Base-by-base conservation (phyloP, 2,329 filamentous ascomycete genomes). In the Neonectria faginata region DNA sequence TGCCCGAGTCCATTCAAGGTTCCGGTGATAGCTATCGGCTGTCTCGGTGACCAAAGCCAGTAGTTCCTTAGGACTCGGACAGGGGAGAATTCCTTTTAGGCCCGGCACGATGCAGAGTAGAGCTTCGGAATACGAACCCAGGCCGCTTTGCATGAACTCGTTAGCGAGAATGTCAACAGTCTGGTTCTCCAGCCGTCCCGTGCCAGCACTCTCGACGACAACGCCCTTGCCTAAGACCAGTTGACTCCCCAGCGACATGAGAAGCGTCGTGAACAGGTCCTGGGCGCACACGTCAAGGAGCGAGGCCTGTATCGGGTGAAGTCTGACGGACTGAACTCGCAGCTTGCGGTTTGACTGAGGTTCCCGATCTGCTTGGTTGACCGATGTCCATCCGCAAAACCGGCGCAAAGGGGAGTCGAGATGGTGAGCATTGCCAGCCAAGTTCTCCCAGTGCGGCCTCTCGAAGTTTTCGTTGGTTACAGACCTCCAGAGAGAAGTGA, bases 201-300 rank as follows among this genome's bases (percentile, higher is more conserved):
- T 53, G 14, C 65, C 59, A 18, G 54, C 48, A 44, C 25, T 53
- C 44, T 66, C 60, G 6, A 47, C 16, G 10, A 65, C n/a, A 5
- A 45, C 57, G 1, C 62, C 56, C 16, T 44, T 36, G 9, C 29
- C 52, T 5, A 66, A 31, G 2, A 39, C 33, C 14, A 57, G 42
- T 4, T 29, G 47, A 7, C 20, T 41, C 9, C 27, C 11, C 8
- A 57, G 18, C 25, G 45, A 65, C 27, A 41, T 53, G 18, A 67
- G 20, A 5, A 63, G 58, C 11, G 20, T 11, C 3, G 51, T 60
- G 25, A 69, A 68, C 1, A 72, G 59, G 10, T 70, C 67, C 31
- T 68, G 67, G n/a, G 62, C 60, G 22, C 67, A 65, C 0, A 62
- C 18, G 2, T 69, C 62, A 16, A 69, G 54, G 3, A 70, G 55